Percentiles rank a stretch among this genome's conserved stretches.
Evolutionary conservation across 2,329 filamentous ascomycete genomes (phyloP).

Genomic region (Fusarium sp.): DNA sequence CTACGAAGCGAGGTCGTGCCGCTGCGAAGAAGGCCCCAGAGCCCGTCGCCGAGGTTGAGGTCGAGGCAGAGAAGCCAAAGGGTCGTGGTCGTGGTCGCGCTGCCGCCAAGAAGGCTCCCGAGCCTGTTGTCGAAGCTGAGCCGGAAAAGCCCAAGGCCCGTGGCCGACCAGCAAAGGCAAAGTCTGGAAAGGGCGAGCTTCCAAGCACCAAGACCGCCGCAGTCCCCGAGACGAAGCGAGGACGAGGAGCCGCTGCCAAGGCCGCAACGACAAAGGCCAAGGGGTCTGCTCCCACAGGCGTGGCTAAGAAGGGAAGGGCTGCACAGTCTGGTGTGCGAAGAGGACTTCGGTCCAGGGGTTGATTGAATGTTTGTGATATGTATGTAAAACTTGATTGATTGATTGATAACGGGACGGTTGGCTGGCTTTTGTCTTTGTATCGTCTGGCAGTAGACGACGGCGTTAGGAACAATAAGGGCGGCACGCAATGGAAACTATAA

Average conservation of each 20-base stretch:
- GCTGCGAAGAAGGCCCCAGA: conserved; percentile 14
- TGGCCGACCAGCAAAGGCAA: conserved; percentile 31
- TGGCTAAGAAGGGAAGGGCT: conserved; percentile 34
- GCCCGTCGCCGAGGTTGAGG: background rate
- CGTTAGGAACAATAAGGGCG: conserved; percentile 3
- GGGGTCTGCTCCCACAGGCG: conserved; percentile 29
- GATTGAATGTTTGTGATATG: background rate
- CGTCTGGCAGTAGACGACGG: conserved; percentile 2
- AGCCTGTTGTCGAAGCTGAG: conserved; percentile 11
- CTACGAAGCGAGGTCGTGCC: conserved; percentile 27
- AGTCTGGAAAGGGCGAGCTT: conserved; percentile 43
- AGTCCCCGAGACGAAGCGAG: conserved; percentile 24
- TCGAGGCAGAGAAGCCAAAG: conserved; percentile 1
- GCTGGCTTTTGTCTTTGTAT: conserved; percentile 1
- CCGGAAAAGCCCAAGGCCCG: conserved; percentile 32
- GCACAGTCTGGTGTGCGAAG: conserved; percentile 34
- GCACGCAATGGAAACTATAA: conserved; percentile 3
- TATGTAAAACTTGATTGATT: background rate
- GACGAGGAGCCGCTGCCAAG: conserved; percentile 21
- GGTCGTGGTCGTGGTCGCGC: conserved; percentile 30
- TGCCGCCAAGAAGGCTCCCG: conserved; percentile 11
- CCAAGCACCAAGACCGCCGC: conserved; percentile 23
- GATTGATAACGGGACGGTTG: background rate
- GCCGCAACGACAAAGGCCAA: conserved; percentile 12
- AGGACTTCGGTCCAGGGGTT: conserved; percentile 35